Evolutionary conservation across 1,139 yeast species (phyloP), one percentile per base, ranked within the genome.

Genomic region (Pichia sp.): DNA sequence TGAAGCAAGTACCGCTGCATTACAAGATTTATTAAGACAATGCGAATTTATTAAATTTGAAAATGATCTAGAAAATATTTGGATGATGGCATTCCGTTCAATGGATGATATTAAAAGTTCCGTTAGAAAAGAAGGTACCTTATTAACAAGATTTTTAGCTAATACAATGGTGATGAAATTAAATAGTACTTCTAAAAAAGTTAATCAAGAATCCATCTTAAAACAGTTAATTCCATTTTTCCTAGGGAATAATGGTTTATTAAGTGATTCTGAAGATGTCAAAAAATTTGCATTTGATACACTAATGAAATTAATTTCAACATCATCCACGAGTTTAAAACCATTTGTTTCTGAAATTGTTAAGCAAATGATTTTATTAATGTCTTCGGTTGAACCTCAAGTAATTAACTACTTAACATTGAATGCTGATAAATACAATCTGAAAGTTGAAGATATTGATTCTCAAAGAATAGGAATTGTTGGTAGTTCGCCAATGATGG

Each of bases 101-200:
- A 77, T 89, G 74, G 98, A 91, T 63, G 98, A 91, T 64, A 87
- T 91, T 45, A 91, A 91, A 58, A 96, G 87, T 37, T 85, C 94
- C 63, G 97, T 91, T 5, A 71, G 97, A 37, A 76, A 76, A 43
- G 94, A 87, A 41, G 97, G 95, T 10, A 63, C 72, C 38, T 74
- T 71, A 35, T 66, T 91, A 26, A 79, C 95, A 0, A 75, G 80
- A 49, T 70, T 75, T 6, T 66, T 91, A 31, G 78, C 95, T 0
- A 72, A 78, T 13, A 69, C 76, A 4, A 66, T 89, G 50, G 76
- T 80, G 2, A 70, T 78, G 35, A 71, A 75, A 29, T 72, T 83
- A 15, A 64, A 55, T 7, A 57, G 57, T 47, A 20, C 53, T 37
- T 27, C 47, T 24, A 40, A 38, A n/a, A 70, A 70, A 5, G 64